Evolutionary conservation across 139 green algal genomes (phyloP), one percentile per base, ranked within the genome.

Genomic region (Coelastrella sp.): DNA sequence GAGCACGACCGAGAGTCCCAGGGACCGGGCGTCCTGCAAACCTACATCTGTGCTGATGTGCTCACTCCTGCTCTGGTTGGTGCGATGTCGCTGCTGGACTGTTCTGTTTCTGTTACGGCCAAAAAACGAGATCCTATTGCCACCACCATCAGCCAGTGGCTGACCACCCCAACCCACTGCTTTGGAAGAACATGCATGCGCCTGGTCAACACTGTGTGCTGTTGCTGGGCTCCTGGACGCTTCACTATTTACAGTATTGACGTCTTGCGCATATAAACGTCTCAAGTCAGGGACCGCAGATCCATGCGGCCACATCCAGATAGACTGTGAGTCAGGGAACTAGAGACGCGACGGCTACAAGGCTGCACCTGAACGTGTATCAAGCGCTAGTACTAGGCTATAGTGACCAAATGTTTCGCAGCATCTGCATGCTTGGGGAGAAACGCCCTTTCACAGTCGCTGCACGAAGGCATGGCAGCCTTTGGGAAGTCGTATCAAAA

Each of bases 141-240:
- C 83, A 30, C 64, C 41, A 73, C 21, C 88, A 88, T 96, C 91
- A 3, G 82, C 85, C 5, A 96, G 94, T 2, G 87, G 81, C 81
- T 96, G 93, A 25, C 92, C 92, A 40, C 92, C 92, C 92, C 92
- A 95, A 27, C 92, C 92, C n/a, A 95, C 81, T 48, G 30, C 27
- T 13, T 27, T 74, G 34, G 9, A 40, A 27, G 66, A 40, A 74
- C 2, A 30, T 8, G 11, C 34, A 57, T 35, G 30, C 35, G 69
- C 13, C 40, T 37, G n/a, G 11, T 43, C 41, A 3, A 3, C 8
- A 23, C 25, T 37, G 25, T n/a, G 23, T 25, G 40, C 69, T 79
- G 41, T 27, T 79, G 69, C 27, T 11, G 41, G 19, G 21, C 40
- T 62, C 23, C 23, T 35, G 66, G 9, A 13, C 9, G 7, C 17